Conservation (phyloP, 2,329 filamentous ascomycete genomes). For the Aspergillus novofumigatus region DNA sequence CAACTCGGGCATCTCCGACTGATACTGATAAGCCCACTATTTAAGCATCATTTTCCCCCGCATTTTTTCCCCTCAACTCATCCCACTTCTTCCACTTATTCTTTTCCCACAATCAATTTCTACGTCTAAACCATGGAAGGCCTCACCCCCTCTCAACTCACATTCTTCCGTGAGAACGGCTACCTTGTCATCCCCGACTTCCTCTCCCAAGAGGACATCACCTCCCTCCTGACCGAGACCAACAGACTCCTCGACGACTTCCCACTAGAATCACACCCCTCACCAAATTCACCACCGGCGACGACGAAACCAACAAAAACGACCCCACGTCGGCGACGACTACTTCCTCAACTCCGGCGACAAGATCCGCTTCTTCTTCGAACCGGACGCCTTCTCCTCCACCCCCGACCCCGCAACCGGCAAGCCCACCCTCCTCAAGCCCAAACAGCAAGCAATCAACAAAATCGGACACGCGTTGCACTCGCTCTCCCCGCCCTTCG, state of each 20-base stretch:
- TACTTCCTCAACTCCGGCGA: conserved; percentile 91
- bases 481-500: conserved; percentile 63
- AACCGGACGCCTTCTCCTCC: conserved; percentile 75
- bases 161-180: conserved; percentile 73
- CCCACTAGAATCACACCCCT: conserved; percentile 76
- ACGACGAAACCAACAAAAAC: conserved; percentile 51
- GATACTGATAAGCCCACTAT: neutral
- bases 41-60: neutral
- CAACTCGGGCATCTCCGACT: neutral
- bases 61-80: neutral
- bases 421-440: conserved; percentile 63
- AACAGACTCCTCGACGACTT: conserved; percentile 70
- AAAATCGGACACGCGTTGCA: conserved; percentile 81
- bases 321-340: conserved; percentile 78
- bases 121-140: neutral
- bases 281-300: conserved; percentile 88
- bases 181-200: conserved; percentile 84
- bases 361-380: conserved; percentile 95
- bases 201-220: conserved; percentile 62
- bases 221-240: conserved; percentile 69
- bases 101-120: too few species aligned
- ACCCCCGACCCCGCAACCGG: conserved; percentile 39
- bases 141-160: conserved; percentile 67
- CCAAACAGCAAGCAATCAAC: conserved; percentile 83
- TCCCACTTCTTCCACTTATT: neutral